These are phyloP conservation scores for Apiotrichum mycotoxinovorans DNA, from an alignment of 1,284 basidiomycete species.

Conservation along the genomic window DNA sequence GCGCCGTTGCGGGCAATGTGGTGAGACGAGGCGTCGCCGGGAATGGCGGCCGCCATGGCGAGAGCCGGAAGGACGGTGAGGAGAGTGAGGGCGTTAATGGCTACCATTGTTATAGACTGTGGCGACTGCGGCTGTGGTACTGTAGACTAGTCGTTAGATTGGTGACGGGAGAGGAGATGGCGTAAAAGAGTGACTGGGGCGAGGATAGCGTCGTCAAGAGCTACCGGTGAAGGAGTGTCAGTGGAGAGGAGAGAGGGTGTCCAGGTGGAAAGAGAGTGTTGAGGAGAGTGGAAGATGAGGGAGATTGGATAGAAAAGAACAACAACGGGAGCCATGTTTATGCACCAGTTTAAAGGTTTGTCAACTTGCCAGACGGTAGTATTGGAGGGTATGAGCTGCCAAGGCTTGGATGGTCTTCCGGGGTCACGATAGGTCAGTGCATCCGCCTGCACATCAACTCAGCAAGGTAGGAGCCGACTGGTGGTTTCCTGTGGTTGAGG, in stretches of 20 bases:
- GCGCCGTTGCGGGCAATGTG: not conserved
- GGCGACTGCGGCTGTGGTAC: not conserved
- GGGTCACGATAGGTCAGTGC: too few relatives aligned
- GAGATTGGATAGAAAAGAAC: not conserved
- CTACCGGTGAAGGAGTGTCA: not conserved
- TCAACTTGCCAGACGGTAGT: too few relatives aligned
- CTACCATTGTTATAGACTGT: slow-evolving; percentile 23
- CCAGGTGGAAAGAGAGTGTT: not conserved
- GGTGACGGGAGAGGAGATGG: too few relatives aligned
- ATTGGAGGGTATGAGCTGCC: too few relatives aligned
- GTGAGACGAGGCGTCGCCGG: too few relatives aligned
- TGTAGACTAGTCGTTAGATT: too few relatives aligned
- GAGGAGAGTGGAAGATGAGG: not conserved
- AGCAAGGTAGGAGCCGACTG: too few relatives aligned
- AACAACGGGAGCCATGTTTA: too few relatives aligned
- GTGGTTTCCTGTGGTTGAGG: too few relatives aligned
- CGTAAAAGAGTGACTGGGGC: not conserved
- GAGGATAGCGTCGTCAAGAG: slow-evolving; percentile 1
- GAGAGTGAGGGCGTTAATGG: slow-evolving; percentile 28
- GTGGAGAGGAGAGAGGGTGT: not conserved
- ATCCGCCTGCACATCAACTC: too few relatives aligned
- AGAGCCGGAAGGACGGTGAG: slow-evolving; percentile 34
- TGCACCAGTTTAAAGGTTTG: too few relatives aligned
- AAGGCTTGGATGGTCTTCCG: too few relatives aligned
- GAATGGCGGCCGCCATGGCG: slow-evolving; percentile 6